Base-by-base conservation (phyloP, 2,329 filamentous ascomycete species). In the Shiraia sp. region DNA sequence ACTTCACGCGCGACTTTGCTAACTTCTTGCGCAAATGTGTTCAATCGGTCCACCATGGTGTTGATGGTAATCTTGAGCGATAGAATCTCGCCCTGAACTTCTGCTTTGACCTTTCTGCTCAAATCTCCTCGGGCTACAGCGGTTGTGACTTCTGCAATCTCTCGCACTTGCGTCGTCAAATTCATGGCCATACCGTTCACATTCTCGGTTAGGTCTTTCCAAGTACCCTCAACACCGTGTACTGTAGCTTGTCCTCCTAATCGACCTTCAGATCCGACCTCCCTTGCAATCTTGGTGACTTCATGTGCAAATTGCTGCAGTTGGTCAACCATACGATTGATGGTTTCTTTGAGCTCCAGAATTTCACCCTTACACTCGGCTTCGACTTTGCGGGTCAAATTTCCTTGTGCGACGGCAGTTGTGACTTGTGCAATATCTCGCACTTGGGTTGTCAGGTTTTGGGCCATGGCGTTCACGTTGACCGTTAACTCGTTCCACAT, bases 1-100 rank as follows among this genome's bases (percentile, higher is more conserved):
- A 85, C 81, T 63, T 85, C 81, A 53, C 81, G 75, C 34, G 81
- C 81, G 38, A 85, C 81, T 64, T 83, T 83, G 73, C 80, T 83
- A 52, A 85, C 81, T 61, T 85, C 80, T 55, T 82, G 81, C 7
- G 81, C 81, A 51, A 84, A 85, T 1, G 79, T 82, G 55, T 81
- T 82, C 23, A 85, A 67, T 41, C 80, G 72, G 66, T 84, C 81
- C 55, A 85, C 82, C 82, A 85, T 85, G 61, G 79, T 79, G 59
- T 85, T 85, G 72, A 85, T 83, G 6, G 92, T 99, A 62, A 91
- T 90, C 74, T 99, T 99, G 49, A 99, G 54, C 3, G 70, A 73
- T 42, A 78, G 49, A 40, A 78, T 78, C 49, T 78, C 75, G 41
- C 75, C 75, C 58, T 76, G 70, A 15, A 78, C 75, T 46, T 78